These are phyloP conservation scores for Globisporangium sylvaticum DNA, from an alignment of 352 stramenopile species.

Conservation along the genomic window DNA sequence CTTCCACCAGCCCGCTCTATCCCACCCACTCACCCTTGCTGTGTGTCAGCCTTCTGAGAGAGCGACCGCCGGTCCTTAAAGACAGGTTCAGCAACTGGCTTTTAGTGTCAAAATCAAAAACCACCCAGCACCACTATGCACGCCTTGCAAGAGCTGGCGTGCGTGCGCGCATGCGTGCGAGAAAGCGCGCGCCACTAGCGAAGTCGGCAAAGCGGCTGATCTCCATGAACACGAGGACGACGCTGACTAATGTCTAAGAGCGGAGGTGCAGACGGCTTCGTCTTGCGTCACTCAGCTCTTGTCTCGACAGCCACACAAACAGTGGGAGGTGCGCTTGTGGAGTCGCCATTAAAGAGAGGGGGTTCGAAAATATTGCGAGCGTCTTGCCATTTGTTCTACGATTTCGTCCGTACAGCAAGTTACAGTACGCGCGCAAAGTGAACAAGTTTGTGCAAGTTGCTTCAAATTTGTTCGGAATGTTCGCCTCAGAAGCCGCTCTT, in stretches of 20 bases:
- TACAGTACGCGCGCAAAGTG: neutral
- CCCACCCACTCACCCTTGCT: constrained; percentile 4
- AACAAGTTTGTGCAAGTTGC: neutral
- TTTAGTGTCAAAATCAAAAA: neutral
- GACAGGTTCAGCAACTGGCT: neutral
- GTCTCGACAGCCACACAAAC: neutral
- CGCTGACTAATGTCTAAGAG: neutral
- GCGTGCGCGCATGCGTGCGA: constrained; percentile 3
- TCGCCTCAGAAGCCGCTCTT: too few species aligned
- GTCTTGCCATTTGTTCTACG: neutral
- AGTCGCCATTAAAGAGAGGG: constrained; percentile 2
- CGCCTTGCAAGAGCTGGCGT: neutral
- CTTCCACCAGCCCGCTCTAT: constrained; percentile 8
- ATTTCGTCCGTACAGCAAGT: neutral
- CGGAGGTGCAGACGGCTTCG: neutral
- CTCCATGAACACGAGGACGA: neutral
- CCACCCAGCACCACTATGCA: neutral
- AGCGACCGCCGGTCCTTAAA: neutral
- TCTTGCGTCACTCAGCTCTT: neutral
- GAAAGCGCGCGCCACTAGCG: neutral
- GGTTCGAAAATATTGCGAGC: constrained; percentile 1
- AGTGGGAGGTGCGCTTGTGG: neutral
- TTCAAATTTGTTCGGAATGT: neutral
- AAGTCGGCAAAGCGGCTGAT: neutral
- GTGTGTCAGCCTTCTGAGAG: neutral